Percentiles rank a stretch among this genome's conserved stretches.
Evolutionary conservation across 495 filamentous ascomycete genomes (phyloP).

Genomic region (Penicillium salamii): DNA sequence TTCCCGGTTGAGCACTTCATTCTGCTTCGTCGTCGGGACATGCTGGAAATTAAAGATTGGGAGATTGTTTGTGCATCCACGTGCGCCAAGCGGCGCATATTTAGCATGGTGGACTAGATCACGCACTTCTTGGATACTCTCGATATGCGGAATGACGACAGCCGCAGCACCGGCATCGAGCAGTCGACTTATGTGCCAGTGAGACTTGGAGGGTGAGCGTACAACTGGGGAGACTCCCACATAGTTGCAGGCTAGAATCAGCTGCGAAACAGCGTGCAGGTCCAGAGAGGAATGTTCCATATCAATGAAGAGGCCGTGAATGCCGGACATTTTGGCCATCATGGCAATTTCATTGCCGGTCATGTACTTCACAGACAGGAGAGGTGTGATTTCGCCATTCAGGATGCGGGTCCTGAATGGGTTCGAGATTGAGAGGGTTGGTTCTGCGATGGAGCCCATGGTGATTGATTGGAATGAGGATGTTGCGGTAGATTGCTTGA

Average conservation of each 20-base stretch:
- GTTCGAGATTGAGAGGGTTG: conserved; percentile 14
- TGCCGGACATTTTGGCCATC: conserved; percentile 29
- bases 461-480: conserved; percentile 1
- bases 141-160: conserved; percentile 31
- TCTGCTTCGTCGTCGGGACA: conserved; percentile 22
- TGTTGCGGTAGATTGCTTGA: too few species aligned
- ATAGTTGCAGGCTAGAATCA: conserved; percentile 28
- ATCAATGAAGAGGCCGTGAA: conserved; percentile 34
- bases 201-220: conserved; percentile 28
- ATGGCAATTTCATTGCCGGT: conserved; percentile 24
- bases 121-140: conserved; percentile 24
- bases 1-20: conserved; percentile 22
- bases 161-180: conserved; percentile 30
- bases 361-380: conserved; percentile 26
- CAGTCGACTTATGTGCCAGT: conserved; percentile 29
- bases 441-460: conserved; percentile 23
- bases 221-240: conserved; percentile 28
- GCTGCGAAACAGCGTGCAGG: conserved; percentile 18
- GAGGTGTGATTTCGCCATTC: conserved; percentile 24
- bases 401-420: conserved; percentile 27
- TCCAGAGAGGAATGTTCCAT: conserved; percentile 27
- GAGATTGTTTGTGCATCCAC: conserved; percentile 24
- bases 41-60: conserved; percentile 21
- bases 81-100: conserved; percentile 24
- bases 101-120: conserved; percentile 28